phyloP scores from a whole-genome alignment of 176 grass and related monocot genomes.

The Bromus sterilis region DNA sequence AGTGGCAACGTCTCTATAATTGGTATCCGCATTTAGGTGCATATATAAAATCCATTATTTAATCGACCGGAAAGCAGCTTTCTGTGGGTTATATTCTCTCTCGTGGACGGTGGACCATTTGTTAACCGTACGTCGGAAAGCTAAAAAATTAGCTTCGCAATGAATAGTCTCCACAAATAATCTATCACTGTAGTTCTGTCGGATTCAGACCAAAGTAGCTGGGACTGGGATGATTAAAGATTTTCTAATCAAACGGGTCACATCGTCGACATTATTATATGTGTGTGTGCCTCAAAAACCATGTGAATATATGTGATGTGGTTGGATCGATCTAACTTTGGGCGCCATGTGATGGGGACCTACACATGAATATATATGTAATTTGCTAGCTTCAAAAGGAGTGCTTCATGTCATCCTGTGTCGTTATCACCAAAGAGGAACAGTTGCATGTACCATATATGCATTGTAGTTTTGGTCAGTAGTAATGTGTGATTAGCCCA shows the following conservation, averaged over 20 bases:
- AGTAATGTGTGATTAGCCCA: not conserved
- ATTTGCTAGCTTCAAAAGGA: slow-evolving; percentile 6
- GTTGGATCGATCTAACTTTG: slow-evolving; percentile 11
- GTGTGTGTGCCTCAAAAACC: not conserved
- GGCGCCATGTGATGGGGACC: slow-evolving; percentile 28
- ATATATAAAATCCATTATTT: not conserved
- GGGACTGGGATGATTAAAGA: not conserved
- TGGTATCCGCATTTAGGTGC: not conserved
- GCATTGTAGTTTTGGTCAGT: slow-evolving; percentile 14
- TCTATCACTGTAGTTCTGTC: not conserved
- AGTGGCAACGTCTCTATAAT: not conserved
- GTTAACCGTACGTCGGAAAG: not conserved
- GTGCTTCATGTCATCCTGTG: slow-evolving; percentile 6
- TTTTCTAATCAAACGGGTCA: slow-evolving; percentile 13
- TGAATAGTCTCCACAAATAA: slow-evolving; percentile 5
- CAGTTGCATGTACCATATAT: not conserved
- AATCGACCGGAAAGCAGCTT: not conserved
- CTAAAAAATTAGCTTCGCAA: not conserved
- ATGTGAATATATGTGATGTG: slow-evolving; percentile 6
- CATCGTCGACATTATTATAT: slow-evolving; percentile 21
- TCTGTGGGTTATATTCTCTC: not conserved
- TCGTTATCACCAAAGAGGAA: slow-evolving; percentile 24
- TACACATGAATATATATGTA: not conserved
- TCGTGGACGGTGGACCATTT: not conserved
- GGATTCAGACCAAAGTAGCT: not conserved